A percentile compares a stretch with the other conserved stretches of the same genome.
Evolutionary conservation across 2,329 filamentous ascomycete genomes (phyloP).

Genomic region (Phialophora chinensis): DNA sequence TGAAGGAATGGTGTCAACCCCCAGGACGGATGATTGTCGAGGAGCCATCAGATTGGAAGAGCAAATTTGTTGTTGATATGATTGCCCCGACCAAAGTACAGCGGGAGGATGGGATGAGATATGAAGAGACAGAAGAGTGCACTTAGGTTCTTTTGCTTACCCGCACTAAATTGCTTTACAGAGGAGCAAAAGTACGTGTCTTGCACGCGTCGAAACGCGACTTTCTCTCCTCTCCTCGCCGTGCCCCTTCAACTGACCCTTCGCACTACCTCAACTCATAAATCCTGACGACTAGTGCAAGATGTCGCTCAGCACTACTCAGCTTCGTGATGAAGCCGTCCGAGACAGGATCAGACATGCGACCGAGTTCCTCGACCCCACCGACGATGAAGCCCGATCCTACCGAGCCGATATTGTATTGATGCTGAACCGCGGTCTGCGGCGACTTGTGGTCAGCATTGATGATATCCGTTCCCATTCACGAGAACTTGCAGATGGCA

Average conservation of each 20-base stretch:
- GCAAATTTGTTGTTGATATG: too few relatives aligned
- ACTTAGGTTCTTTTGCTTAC: not conserved
- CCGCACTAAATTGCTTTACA: conserved; percentile 1
- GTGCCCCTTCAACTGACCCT: not conserved
- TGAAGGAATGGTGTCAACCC: too few relatives aligned
- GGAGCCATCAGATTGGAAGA: too few relatives aligned
- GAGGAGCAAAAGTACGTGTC: not conserved
- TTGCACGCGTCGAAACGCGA: not conserved
- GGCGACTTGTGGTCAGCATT: conserved; percentile 73
- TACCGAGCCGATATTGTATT: conserved; percentile 88
- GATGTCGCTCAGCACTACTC: conserved; percentile 54
- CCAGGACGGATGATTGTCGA: too few relatives aligned
- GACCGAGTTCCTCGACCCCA: conserved; percentile 92
- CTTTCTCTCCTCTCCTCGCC: not conserved
- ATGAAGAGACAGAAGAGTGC: not conserved
- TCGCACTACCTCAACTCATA: not conserved
- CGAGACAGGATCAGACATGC: conserved; percentile 83
- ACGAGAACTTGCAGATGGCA: conserved; percentile 75
- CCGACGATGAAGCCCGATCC: conserved; percentile 56
- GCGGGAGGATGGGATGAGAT: too few relatives aligned
- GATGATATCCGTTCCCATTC: conserved; percentile 92
- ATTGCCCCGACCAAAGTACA: conserved; percentile 42
- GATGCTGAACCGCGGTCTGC: conserved; percentile 68
- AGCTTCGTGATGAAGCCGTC: conserved; percentile 83
- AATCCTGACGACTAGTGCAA: conserved; percentile 3